Evolutionary conservation across 2,329 filamentous ascomycete genomes (phyloP), one percentile per base, ranked within the genome.

Genomic region (Ophiostoma montium): DNA sequence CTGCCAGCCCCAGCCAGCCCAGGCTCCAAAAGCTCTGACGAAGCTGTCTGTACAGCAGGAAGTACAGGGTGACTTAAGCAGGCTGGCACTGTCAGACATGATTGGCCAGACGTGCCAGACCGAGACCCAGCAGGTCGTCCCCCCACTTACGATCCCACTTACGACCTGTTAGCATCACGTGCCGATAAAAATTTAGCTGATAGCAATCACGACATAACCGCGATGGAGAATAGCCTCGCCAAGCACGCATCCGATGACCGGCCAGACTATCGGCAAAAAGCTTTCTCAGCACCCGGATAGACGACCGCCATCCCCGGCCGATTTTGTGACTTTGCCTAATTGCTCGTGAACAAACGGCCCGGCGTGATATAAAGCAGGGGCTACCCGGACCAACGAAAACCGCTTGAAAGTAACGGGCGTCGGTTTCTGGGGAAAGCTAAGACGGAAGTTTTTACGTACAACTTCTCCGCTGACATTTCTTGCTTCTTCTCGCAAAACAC

Each of bases 1-100:
- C 39, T 43, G 50, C 42, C 46, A 33, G 48, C 45, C 36, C 16
- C 42, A 44, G 42, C 42, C 42, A 12, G 42, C 33, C 51, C 49
- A 56, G 54, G 54, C 54, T 56, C 50, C 54, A 54, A 56, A 56
- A 56, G 54, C 54, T 56, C 51, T 56, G 54, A 56, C 54, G 54
- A 56, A 55, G 54, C 53, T 53, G 52, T 35, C 16, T 15, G 21
- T 30, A 30, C 39, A 18, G 39, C n/a, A n/a, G n/a, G n/a, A 15
- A 19, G 21, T 30, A 42, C 16, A 23, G 39, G 23, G 23, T 30
- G 30, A 15, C 9, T 42, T 4, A 15, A 42, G n/a, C 2, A 12
- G 3, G 1, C 3, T 15, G 1, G 9, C 6, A 2, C 30, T 8
- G 30, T 42, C 16, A 23, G 41, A 10, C 44, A 36, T 50, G 41